These are phyloP conservation scores for Cercospora sojina DNA, from an alignment of 2,329 filamentous ascomycete species.

Conservation along the genomic window DNA sequence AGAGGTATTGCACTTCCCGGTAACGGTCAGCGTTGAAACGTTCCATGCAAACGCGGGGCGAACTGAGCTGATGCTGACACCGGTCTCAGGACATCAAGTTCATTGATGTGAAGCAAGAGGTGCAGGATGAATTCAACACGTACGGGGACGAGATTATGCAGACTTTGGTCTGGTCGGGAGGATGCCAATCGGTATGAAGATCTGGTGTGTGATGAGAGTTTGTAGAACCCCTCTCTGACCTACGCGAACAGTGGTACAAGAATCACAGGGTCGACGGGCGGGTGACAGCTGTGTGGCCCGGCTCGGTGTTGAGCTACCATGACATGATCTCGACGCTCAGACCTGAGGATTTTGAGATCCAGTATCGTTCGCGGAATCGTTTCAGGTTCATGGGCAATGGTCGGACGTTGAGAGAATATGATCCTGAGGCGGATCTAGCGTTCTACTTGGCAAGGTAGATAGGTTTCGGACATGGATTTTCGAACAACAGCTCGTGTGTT, in stretches of 20 bases:
- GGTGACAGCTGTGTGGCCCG: conserved; percentile 38
- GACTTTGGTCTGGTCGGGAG: conserved; percentile 35
- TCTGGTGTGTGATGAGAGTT: background rate
- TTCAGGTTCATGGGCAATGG: conserved; percentile 54
- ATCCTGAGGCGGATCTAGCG: conserved; percentile 30
- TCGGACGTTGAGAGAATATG: conserved; percentile 39
- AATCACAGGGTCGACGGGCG: conserved; percentile 33
- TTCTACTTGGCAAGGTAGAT: conserved; percentile 29
- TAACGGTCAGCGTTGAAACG: background rate
- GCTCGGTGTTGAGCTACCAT: conserved; percentile 31
- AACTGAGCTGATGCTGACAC: background rate
- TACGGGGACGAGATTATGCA: conserved; percentile 38
- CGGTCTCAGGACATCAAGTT: conserved; percentile 27
- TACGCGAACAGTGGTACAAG: conserved; percentile 31
- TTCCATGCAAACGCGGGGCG: background rate
- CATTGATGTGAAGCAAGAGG: conserved; percentile 30
- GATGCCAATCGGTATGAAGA: conserved; percentile 29
- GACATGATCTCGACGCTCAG: conserved; percentile 43
- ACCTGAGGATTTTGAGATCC: conserved; percentile 51
- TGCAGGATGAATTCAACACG: conserved; percentile 34
- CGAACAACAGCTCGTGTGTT: background rate
- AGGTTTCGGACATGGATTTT: background rate
- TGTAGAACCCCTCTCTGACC: background rate
- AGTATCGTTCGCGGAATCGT: conserved; percentile 46
- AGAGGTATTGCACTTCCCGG: conserved; percentile 18